These are phyloP conservation scores for Durusdinium trenchii DNA, from an alignment of 73 alveolate genomes.

Conservation along the genomic window DNA sequence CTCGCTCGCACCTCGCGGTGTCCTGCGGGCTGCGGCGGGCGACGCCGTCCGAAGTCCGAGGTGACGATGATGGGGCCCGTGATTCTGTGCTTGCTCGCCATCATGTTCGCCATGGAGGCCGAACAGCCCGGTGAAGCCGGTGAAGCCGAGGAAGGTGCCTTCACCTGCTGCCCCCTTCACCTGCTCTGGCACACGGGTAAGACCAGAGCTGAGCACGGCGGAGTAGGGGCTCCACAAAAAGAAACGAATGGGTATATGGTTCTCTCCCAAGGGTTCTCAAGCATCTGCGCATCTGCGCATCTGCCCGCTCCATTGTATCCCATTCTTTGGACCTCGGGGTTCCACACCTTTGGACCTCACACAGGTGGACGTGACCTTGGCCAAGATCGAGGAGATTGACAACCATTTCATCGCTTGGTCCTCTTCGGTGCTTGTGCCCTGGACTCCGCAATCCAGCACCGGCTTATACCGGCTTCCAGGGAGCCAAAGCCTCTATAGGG, in stretches of 20 bases:
- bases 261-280: background rate
- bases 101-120: conserved; percentile 94
- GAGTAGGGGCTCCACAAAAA: background rate
- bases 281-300: background rate
- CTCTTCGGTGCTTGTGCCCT: conserved; percentile 62
- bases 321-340: background rate
- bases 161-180: background rate
- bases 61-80: conserved; percentile 93
- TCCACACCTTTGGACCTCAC: no score
- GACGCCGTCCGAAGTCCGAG: no score
- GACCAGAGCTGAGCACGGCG: background rate
- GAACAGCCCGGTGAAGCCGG: background rate
- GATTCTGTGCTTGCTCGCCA: conserved; percentile 38
- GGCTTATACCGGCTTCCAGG: no score
- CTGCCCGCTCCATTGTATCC: background rate
- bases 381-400: conserved; percentile 89
- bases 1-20: no score
- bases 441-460: background rate
- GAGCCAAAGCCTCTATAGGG: no score
- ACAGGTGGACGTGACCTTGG: conserved; percentile 76
- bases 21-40: no score
- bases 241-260: no score
- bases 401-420: conserved; percentile 89
- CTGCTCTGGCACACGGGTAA: background rate
- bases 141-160: background rate